Evolutionary conservation across 345 rosid genomes (phyloP), one percentile per base, ranked within the genome.

Genomic region (Angophora floribunda): DNA sequence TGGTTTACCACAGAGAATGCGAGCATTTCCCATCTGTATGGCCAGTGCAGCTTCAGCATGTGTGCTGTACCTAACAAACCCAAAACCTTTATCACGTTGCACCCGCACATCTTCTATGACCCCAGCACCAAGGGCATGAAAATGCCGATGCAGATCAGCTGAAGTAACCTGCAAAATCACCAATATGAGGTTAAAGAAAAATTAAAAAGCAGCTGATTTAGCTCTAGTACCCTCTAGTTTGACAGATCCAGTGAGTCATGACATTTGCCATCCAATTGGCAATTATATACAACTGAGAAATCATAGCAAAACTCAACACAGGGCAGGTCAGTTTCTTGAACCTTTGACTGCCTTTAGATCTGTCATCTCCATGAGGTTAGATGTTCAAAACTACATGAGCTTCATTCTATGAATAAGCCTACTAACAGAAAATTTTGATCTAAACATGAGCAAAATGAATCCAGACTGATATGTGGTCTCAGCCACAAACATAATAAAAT

Each of bases 21-120:
- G 98, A 79, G 96, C 89, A 91, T 96, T 96, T 51, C 99, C 99
- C 93, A 95, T 91, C 92, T 95, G 99, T 91, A 97, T 97, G 88
- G 99, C 99, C 47, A 94, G 90, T 86, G 99, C 96, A 78, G 99
- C 99, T 89, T 96, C 99, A 14, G 95, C 91, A 89, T 95, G 99
- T 87, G 96, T 90, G 79, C 92, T 91, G 90, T 94, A 97, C 90
- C 99, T 95, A 88, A 97, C 99, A 89, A 97, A 97, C 78, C 99
- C 99, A 89, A 97, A 97, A 86, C 98, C 99, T 88, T 97, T 97
- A 86, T 96, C 99, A 21, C 96, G 94, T 90, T 97, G 99, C 67
- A 97, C 92, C 41, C 99, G 97, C 32, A 95, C 96, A 89, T 97
- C 99, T 92, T 97, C 99, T 88, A 97, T 96, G 65, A 93, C 92